Evolutionary conservation across 2,329 filamentous ascomycete species (phyloP).

Genomic region (Lizonia empirigonia): DNA sequence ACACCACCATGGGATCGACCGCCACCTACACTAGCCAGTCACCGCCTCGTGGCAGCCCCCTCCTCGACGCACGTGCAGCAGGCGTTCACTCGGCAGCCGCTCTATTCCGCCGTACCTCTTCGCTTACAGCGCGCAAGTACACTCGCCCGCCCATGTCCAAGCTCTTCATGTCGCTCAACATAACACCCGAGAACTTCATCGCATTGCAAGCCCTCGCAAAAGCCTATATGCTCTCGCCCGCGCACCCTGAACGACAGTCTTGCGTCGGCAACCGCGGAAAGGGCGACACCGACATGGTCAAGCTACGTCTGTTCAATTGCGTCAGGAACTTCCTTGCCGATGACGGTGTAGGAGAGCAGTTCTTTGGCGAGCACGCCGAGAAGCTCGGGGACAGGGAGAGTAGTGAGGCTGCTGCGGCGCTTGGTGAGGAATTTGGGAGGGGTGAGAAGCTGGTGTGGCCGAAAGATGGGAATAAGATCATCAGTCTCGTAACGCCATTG

Average conservation of each 20-base stretch:
- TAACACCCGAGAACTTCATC: constrained; percentile 62
- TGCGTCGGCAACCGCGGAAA: constrained; percentile 63
- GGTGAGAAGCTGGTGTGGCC: constrained; percentile 58
- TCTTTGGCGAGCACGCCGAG: constrained; percentile 52
- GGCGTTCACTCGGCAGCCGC: constrained; percentile 60
- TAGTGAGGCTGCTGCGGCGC: constrained; percentile 40
- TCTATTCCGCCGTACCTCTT: constrained; percentile 54
- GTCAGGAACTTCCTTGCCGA: constrained; percentile 59
- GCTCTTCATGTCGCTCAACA: constrained; percentile 61
- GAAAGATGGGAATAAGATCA: constrained; percentile 60
- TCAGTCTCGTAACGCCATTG: constrained; percentile 62
- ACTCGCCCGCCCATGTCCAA: constrained; percentile 64
- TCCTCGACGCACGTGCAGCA: constrained; percentile 53
- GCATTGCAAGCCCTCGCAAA: constrained; percentile 62
- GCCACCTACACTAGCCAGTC: neutral
- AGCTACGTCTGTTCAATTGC: constrained; percentile 61
- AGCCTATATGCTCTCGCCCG: constrained; percentile 61
- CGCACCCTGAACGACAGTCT: constrained; percentile 60
- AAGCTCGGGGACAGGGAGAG: constrained; percentile 43
- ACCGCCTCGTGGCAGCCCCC: constrained; percentile 25
- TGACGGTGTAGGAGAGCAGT: constrained; percentile 57
- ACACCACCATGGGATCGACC: constrained; percentile 12
- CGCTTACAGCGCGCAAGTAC: constrained; percentile 58
- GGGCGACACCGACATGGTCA: constrained; percentile 62
- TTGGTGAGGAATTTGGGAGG: constrained; percentile 49